Percentiles rank a stretch among this genome's conserved stretches.
Conservation (phyloP, 768 basidiomycete genomes). For the Dioszegia hungarica region DNA sequence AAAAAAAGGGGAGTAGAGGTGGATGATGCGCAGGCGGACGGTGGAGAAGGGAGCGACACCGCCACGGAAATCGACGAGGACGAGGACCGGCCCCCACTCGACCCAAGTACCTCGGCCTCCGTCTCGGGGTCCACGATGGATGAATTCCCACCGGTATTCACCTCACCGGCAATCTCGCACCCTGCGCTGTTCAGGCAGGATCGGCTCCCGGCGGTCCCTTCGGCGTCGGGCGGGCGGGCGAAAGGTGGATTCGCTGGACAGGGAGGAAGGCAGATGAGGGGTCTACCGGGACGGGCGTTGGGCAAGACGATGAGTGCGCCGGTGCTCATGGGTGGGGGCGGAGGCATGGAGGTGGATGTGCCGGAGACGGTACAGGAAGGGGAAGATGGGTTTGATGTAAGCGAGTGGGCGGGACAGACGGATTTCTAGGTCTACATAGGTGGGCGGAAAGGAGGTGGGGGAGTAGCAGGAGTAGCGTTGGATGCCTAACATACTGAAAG, state of each 20-base stretch:
- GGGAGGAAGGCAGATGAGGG: constrained; percentile 8
- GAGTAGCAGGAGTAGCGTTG: not conserved
- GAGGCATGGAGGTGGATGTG: constrained; percentile 37
- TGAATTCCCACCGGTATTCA: constrained; percentile 41
- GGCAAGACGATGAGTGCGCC: constrained; percentile 40
- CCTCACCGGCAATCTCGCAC: constrained; percentile 27
- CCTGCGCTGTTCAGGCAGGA: constrained; percentile 23
- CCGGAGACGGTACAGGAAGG: not conserved
- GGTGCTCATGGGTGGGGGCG: constrained; percentile 22
- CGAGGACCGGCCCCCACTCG: constrained; percentile 5
- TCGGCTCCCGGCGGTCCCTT: constrained; percentile 4
- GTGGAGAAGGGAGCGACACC: constrained; percentile 12
- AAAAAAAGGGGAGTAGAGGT: constrained; percentile 7
- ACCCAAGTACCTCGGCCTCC: constrained; percentile 4
- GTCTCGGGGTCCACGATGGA: constrained; percentile 12
- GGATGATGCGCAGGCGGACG: too few relatives aligned
- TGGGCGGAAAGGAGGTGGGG: too few relatives aligned
- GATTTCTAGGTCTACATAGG: constrained; percentile 23
- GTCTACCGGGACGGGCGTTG: constrained; percentile 19
- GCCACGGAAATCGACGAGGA: constrained; percentile 33
- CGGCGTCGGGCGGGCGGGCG: constrained; percentile 5
- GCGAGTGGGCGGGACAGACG: constrained; percentile 37
- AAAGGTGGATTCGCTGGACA: not conserved
- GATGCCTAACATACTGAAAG: too few relatives aligned
- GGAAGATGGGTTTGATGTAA: constrained; percentile 35